Evolutionary conservation across 2,329 filamentous ascomycete species (phyloP), one percentile per base, ranked within the genome.

Genomic region (Pseudogymnoascus sp.): DNA sequence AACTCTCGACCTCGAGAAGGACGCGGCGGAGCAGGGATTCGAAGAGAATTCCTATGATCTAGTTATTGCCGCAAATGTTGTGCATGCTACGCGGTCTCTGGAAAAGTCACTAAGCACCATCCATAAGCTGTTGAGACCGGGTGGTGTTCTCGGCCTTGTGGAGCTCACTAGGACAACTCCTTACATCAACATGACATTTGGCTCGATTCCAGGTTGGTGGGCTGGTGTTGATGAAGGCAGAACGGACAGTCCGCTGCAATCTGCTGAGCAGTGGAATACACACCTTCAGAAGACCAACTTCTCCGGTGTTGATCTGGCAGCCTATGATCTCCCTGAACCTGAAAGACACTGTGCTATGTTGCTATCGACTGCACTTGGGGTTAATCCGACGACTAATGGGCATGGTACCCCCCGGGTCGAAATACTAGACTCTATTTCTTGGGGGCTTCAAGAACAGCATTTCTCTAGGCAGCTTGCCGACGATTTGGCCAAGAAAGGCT

Each of bases 61-160:
- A 5, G 62, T 79, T 21, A 66, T 78, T 19, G 76, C 75, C 1
- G 68, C 71, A 10, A 71, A 73, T 53, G 72, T 76, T 6, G 66
- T 80, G 0, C 74, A 78, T 60, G 74, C 75, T 1, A 78, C 76
- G 42, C 10, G 19, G 4, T 70, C 16, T 35, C 67, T 73, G 3
- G 13, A 24, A 1, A 37, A 64, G 2, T 70, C 70, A 0, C 35
- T 73, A 8, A 11, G 13, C 2, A 68, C 73, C 59, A 65, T 67
- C 42, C 65, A 65, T 4, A 68, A 65, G n/a, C 68, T 73, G 10
- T 63, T 73, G 0, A 68, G 66, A 37, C 69, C 70, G 1, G 67
- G 66, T 1, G 72, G 70, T 1, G 66, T 63, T 26, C 65, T 72
- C 1, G 26, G 70, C 6, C 21, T 72, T 4, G 62, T 68, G 2